phyloP scores from a whole-genome alignment of 257 asterid genomes.

The Solanum stenotomum region DNA sequence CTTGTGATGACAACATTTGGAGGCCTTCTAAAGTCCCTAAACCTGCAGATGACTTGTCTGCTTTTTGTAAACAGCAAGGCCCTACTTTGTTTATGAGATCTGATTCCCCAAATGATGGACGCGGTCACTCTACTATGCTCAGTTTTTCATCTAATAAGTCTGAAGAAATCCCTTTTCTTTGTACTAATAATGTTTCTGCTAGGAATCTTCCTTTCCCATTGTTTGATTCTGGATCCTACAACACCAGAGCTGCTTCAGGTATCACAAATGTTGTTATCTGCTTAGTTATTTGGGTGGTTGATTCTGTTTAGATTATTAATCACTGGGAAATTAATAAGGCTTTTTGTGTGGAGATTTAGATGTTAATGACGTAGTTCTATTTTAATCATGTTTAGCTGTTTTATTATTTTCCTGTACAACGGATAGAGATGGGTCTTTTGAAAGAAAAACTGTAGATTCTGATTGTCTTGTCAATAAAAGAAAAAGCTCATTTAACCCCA shows the following conservation, averaged over 20 bases:
- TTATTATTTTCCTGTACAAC: background rate
- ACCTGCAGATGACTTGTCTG: slow-evolving; percentile 6
- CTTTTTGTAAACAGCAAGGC: slow-evolving; percentile 1
- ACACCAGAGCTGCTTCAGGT: slow-evolving; percentile 17
- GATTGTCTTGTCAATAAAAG: slow-evolving; percentile 17
- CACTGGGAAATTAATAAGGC: background rate
- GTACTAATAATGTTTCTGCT: background rate
- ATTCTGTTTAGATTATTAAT: background rate
- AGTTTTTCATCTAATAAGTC: slow-evolving; percentile 10
- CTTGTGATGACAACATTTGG: slow-evolving; percentile 9
- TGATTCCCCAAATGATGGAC: slow-evolving; percentile 1
- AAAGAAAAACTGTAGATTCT: background rate
- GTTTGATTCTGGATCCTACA: slow-evolving; percentile 9
- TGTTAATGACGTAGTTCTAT: background rate
- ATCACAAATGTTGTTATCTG: background rate
- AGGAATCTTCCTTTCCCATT: slow-evolving; percentile 10
- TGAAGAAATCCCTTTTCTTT: slow-evolving; percentile 8
- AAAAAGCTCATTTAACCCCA: background rate
- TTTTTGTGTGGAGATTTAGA: background rate
- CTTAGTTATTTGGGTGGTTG: background rate
- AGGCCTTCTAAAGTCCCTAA: slow-evolving; percentile 6
- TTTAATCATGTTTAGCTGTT: slow-evolving; percentile 6
- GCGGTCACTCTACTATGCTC: background rate
- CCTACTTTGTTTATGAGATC: slow-evolving; percentile 22
- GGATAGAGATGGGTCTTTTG: slow-evolving; percentile 7